These are phyloP conservation scores for Diaporthe batatas DNA, from an alignment of 2,329 filamentous ascomycete genomes.

Conservation along the genomic window DNA sequence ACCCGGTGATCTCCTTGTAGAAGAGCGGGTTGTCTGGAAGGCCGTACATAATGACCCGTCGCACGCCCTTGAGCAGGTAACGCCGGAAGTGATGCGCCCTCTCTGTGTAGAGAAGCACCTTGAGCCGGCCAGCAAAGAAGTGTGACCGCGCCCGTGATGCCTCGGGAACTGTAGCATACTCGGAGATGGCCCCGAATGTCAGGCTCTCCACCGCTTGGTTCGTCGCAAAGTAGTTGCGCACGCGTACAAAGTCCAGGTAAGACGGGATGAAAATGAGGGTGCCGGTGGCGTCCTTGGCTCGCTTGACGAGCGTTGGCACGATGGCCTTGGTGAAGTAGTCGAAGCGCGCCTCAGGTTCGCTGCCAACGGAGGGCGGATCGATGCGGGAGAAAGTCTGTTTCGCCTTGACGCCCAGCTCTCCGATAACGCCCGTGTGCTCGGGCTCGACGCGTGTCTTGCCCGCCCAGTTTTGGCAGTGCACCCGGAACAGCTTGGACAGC, in stretches of 20 bases:
- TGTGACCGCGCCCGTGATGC: constrained; percentile 88
- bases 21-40: constrained; percentile 90
- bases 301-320: constrained; percentile 79
- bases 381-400: constrained; percentile 94
- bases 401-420: constrained; percentile 77
- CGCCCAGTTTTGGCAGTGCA: constrained; percentile 82
- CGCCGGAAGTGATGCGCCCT: constrained; percentile 96
- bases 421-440: constrained; percentile 78
- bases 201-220: constrained; percentile 67
- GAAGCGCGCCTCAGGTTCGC: constrained; percentile 90
- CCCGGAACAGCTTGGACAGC: constrained; percentile 82
- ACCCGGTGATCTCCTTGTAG: constrained; percentile 81
- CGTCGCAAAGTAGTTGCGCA: constrained; percentile 92
- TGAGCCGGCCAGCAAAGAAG: constrained; percentile 86
- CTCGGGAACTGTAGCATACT: constrained; percentile 85
- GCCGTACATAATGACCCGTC: constrained; percentile 88
- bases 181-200: constrained; percentile 85
- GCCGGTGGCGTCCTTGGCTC: constrained; percentile 74
- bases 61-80: constrained; percentile 85
- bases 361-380: constrained; percentile 75
- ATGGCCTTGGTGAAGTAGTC: constrained; percentile 89
- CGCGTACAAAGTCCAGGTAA: constrained; percentile 93
- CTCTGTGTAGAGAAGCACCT: constrained; percentile 90
- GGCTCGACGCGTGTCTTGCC: constrained; percentile 82
- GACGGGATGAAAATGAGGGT: constrained; percentile 91